Conservation (phyloP, 176 grass and related monocot species). For the Bothriochloa decipiens region DNA sequence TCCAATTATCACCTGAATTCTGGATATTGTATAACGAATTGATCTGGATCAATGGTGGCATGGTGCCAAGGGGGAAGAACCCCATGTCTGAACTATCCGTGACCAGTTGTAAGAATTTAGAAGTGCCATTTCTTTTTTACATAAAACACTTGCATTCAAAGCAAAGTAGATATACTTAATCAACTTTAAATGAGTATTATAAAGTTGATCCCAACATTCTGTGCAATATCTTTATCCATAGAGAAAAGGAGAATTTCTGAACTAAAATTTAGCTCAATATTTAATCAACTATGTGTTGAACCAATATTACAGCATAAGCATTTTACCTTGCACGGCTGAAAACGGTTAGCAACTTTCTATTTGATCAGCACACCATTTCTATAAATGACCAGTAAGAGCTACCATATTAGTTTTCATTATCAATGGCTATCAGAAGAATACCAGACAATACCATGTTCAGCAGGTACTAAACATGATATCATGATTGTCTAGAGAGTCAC, state of each 20-base stretch:
- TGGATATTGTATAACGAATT: background rate
- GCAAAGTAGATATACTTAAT: background rate
- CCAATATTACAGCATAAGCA: background rate
- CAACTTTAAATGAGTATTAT: background rate
- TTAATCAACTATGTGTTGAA: background rate
- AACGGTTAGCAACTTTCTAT: background rate
- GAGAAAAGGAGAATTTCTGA: background rate
- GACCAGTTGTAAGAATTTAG: background rate
- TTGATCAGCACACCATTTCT: too few species aligned
- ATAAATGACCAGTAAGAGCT: background rate
- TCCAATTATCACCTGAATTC: background rate
- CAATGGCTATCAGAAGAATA: background rate
- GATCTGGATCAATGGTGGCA: background rate
- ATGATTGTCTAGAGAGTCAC: background rate
- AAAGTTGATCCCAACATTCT: background rate
- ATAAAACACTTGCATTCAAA: background rate
- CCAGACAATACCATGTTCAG: background rate
- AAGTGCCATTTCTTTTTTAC: background rate
- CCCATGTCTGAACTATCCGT: background rate
- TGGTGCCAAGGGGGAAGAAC: background rate
- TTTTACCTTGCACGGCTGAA: background rate
- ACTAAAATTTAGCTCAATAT: background rate
- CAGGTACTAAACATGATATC: background rate
- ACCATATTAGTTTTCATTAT: background rate
- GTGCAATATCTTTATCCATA: background rate